Conservation (phyloP, 148 eudicot genomes). For the Silene conica region DNA sequence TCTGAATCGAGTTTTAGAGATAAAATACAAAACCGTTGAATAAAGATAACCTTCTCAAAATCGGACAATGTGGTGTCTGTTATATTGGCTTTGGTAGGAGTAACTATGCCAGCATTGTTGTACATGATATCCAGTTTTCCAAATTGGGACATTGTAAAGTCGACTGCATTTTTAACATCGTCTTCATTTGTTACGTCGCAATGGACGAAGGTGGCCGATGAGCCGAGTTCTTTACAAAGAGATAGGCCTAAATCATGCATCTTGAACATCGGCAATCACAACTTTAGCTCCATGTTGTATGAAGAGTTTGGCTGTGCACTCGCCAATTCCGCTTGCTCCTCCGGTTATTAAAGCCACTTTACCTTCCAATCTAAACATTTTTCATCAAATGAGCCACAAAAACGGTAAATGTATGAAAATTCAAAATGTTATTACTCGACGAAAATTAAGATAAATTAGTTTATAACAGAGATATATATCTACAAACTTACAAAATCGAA, state of each 20-base stretch:
- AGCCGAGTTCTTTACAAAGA: conserved; percentile 24
- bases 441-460: too few species aligned
- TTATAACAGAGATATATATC: too few species aligned
- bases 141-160: not conserved
- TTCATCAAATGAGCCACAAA: too few species aligned
- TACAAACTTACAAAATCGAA: too few species aligned
- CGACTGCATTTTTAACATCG: not conserved
- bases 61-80: conserved; percentile 19
- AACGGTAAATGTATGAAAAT: too few species aligned
- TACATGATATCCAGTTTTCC: not conserved
- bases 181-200: conserved; percentile 30
- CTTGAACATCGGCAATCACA: conserved; percentile 32
- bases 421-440: too few species aligned
- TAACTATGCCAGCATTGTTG: conserved; percentile 15
- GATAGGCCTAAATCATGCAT: conserved; percentile 28
- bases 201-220: conserved; percentile 27
- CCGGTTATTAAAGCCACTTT: conserved; percentile 36
- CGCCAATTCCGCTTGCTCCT: conserved; percentile 19
- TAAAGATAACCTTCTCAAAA: conserved; percentile 15
- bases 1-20: too few species aligned
- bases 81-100: conserved; percentile 10
- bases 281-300: conserved; percentile 29
- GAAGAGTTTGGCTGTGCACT: conserved; percentile 26
- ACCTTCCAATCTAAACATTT: conserved; percentile 25
- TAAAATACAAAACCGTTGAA: too few species aligned